phyloP scores from a whole-genome alignment of 2,329 filamentous ascomycete genomes.

The Trichoderma sp. region DNA sequence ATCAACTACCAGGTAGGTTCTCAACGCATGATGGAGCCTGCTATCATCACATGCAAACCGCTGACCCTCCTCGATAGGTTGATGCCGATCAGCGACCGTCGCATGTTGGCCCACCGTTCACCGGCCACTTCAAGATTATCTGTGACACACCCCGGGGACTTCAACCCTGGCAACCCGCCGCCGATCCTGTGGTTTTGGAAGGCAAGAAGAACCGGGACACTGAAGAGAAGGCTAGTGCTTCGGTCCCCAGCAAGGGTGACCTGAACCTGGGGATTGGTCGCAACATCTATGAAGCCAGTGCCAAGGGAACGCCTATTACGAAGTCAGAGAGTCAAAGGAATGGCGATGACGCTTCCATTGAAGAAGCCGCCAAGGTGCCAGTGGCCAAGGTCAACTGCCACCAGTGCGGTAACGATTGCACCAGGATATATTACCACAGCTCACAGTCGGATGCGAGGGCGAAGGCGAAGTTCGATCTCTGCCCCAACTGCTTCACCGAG shows the following conservation, averaged over 20 bases:
- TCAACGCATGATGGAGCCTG: neutral
- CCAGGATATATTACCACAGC: constrained; percentile 63
- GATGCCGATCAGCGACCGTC: constrained; percentile 94
- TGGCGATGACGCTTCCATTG: constrained; percentile 67
- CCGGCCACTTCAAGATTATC: constrained; percentile 93
- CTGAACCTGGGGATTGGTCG: constrained; percentile 90
- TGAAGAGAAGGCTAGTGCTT: constrained; percentile 70
- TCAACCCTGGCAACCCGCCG: constrained; percentile 90
- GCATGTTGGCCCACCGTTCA: constrained; percentile 94
- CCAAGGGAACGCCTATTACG: constrained; percentile 72
- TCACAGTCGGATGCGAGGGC: constrained; percentile 59
- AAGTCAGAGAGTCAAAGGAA: constrained; percentile 73
- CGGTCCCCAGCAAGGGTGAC: constrained; percentile 71
- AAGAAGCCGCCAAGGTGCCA: constrained; percentile 67
- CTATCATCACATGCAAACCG: neutral
- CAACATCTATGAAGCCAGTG: constrained; percentile 92
- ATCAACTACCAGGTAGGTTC: constrained; percentile 91
- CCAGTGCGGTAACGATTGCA: constrained; percentile 90
- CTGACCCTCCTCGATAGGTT: constrained; percentile 63
- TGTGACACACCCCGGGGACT: constrained; percentile 94
- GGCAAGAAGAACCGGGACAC: constrained; percentile 67
- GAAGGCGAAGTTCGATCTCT: constrained; percentile 81
- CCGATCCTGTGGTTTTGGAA: constrained; percentile 68
- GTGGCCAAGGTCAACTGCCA: constrained; percentile 78
- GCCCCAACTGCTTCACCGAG: constrained; percentile 87